A percentile compares a stretch with the other conserved stretches of the same genome.
phyloP scores from a whole-genome alignment of 805 yeast species.

The Starmerella sirachaensis region DNA sequence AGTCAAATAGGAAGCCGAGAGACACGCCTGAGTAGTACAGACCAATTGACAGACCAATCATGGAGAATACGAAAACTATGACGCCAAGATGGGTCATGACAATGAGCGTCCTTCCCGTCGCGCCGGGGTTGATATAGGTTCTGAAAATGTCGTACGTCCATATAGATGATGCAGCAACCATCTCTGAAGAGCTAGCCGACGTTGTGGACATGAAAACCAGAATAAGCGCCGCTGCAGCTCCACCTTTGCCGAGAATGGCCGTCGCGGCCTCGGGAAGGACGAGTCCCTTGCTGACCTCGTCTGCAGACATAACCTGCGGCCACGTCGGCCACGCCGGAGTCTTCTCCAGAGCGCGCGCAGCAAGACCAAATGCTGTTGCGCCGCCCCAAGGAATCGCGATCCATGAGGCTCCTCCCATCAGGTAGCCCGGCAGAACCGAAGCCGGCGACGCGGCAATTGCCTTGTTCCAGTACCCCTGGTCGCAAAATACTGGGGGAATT shows the following conservation, averaged over 20 bases:
- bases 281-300: conserved; percentile 62
- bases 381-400: conserved; percentile 33
- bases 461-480: conserved; percentile 30
- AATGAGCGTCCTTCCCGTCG: conserved; percentile 57
- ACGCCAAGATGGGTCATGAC: conserved; percentile 52
- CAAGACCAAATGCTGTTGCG: conserved; percentile 30
- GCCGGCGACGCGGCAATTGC: conserved; percentile 37
- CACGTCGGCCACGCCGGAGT: conserved; percentile 67
- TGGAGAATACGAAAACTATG: conserved; percentile 40
- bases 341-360: conserved; percentile 42
- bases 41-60: conserved; percentile 73
- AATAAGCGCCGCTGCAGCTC: conserved; percentile 65
- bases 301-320: conserved; percentile 50
- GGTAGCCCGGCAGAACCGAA: conserved; percentile 34
- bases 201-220: conserved; percentile 79
- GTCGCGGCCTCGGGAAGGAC: conserved; percentile 53
- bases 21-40: conserved; percentile 67
- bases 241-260: conserved; percentile 71
- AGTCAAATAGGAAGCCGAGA: conserved; percentile 70
- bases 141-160: conserved; percentile 71
- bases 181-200: conserved; percentile 76
- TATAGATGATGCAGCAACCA: conserved; percentile 71
- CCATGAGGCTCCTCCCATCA: conserved; percentile 39
- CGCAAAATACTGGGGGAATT: conserved; percentile 19
- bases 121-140: conserved; percentile 62